Evolutionary conservation across 176 grass and related monocot genomes (phyloP), one percentile per base, ranked within the genome.

Genomic region (Urochloa ruziziensis): DNA sequence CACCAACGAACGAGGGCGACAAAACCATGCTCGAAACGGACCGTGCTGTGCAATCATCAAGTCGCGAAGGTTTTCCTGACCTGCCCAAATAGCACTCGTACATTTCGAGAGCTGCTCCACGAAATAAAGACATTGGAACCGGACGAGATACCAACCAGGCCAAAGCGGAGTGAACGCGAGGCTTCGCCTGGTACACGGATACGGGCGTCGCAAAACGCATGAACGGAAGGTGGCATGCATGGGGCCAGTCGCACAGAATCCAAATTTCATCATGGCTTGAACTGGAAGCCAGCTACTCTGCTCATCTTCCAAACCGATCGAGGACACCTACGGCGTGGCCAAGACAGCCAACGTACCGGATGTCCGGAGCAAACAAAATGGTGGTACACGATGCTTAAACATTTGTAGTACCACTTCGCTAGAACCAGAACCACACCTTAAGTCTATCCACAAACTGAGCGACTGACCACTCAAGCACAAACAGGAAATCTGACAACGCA

Each of bases 261-360:
- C 62, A 68, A 80, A 73, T 44, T 37, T 65, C 52, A 60, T n/a
- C 53, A 16, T 89, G 52, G 60, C 39, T 81, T 77, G 40, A 76
- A 71, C 77, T 70, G 83, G 71, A 89, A 36, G 78, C 16, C 62
- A 77, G 79, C 71, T 69, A 37, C 62, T 40, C 3, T 69, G 44
- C 62, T 40, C 3, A 14, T 46, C 54, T 59, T 57, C 42, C 53
- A 29, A 66, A 39, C 47, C 30, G 60, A 47, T 6, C 37, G 11
- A 61, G 47, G 70, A 70, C 77, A 76, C n/a, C 47, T 21, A 59
- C 27, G 3, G 35, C 62, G 7, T 56, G 33, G 68, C 19, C 8
- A 67, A 7, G 52, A 51, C 70, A 62, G 46, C 43, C 48, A 7
- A 74, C 5, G 37, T 54, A 67, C 56, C n/a, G 9, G 5, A 48